Evolutionary conservation across 164 flowering plant genomes (phyloP).

Genomic region (Dillenia turbinata): DNA sequence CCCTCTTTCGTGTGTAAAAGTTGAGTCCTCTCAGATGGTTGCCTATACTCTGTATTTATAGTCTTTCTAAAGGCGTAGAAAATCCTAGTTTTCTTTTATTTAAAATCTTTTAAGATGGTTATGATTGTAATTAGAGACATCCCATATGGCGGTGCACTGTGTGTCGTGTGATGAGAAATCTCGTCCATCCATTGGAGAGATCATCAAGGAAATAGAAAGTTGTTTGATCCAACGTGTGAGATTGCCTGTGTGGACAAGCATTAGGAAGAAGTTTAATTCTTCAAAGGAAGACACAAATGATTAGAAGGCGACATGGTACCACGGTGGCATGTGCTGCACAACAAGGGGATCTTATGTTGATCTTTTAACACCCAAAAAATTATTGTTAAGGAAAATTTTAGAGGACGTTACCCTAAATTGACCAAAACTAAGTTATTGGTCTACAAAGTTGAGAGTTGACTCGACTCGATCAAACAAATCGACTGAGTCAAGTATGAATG

Average conservation of each 20-base stretch:
- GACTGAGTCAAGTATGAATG: neutral
- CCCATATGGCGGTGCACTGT: conserved; percentile 36
- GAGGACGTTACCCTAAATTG: conserved; percentile 16
- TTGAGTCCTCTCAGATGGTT: too few relatives aligned
- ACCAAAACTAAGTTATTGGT: neutral
- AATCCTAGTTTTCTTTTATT: too few relatives aligned
- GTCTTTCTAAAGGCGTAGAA: too few relatives aligned
- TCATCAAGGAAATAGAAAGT: conserved; percentile 22
- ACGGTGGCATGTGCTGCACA: neutral
- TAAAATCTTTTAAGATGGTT: too few relatives aligned
- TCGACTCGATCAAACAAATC: neutral
- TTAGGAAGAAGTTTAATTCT: conserved; percentile 6
- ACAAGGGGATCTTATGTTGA: conserved; percentile 4
- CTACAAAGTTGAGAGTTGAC: too few relatives aligned
- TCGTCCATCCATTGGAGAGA: conserved; percentile 31
- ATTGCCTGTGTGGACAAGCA: conserved; percentile 20
- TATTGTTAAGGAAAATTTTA: too few relatives aligned
- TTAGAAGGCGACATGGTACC: neutral
- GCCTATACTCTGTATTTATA: too few relatives aligned
- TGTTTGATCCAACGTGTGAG: conserved; percentile 10
- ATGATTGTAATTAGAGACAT: too few relatives aligned
- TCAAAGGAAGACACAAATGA: conserved; percentile 7
- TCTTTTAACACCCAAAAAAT: conserved; percentile 1
- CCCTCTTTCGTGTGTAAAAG: too few relatives aligned
- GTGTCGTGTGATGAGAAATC: conserved; percentile 13